Evolutionary conservation across 2,329 filamentous ascomycete genomes (phyloP), one percentile per base, ranked within the genome.

Genomic region (Colletotrichum tofieldiae): DNA sequence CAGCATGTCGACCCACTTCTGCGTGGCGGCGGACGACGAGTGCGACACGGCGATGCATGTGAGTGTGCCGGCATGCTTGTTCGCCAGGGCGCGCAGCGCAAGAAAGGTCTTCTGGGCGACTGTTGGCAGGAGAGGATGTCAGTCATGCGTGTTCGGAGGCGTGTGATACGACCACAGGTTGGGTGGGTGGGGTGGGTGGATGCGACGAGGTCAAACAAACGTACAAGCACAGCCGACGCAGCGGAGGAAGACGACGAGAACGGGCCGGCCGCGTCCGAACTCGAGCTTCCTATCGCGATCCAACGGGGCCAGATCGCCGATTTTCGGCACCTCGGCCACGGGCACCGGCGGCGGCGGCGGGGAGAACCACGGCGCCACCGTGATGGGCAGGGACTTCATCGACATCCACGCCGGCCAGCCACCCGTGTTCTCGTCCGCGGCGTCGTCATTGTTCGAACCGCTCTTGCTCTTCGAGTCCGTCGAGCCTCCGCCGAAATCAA

Each of bases 11-110:
- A 90, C 76, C 89, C 89, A 91, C 74, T 87, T 87, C 47, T 83
- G 79, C 1, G 89, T 91, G 39, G 89, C 88, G 29, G 84, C 81
- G 5, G 82, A 79, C 11, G 89, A 90, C 49, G 89, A 87, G 81
- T 91, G 89, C 32, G 89, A 91, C 62, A 91, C 83, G 74, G 89
- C 89, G 67, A 91, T 82, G 81, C 88, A 91, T 70, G 84, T 84
- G 14, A 91, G 81, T 52, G 81, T 80, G 75, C 80, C 79, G 63
- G 85, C 81, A 75, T 89, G 83, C 62, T 85, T 86, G 78, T 86
- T 88, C 16, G 88, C 85, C 69, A 91, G 83, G 54, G 86, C 81
- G 62, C 89, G 87, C 65, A 91, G 84, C 72, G 84, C 81, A 71
- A 90, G 82, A 77, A 91, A 91, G 6, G 88, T 86, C 75, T 89